Percentiles rank a stretch among this genome's conserved stretches.
Conservation (phyloP, 2,329 filamentous ascomycete genomes). For the Bipolaris cookei region DNA sequence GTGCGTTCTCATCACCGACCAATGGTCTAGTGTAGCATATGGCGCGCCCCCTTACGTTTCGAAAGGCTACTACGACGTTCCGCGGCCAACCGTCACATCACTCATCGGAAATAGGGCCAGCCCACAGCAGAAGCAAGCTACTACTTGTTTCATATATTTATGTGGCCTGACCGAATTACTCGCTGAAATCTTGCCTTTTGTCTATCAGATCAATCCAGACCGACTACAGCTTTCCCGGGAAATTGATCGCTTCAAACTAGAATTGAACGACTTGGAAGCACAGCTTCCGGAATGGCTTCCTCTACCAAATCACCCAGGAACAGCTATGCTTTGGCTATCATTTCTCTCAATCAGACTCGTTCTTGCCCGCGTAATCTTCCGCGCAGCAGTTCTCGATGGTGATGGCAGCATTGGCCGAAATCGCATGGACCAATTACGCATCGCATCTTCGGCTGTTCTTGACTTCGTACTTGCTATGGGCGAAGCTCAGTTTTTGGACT, state of each 20-base stretch:
- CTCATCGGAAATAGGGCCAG: conserved; percentile 46
- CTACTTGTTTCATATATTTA: conserved; percentile 60
- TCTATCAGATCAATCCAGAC: conserved; percentile 47
- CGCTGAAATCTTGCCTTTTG: conserved; percentile 48
- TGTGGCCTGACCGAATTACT: conserved; percentile 57
- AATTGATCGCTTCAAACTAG: conserved; percentile 42
- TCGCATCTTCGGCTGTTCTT: conserved; percentile 58
- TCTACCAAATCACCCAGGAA: conserved; percentile 37
- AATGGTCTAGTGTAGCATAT: conserved; percentile 64
- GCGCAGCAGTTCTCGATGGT: conserved; percentile 36
- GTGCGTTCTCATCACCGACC: conserved; percentile 63
- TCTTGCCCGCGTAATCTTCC: conserved; percentile 47
- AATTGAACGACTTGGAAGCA: conserved; percentile 44
- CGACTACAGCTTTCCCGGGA: conserved; percentile 34
- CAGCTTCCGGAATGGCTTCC: conserved; percentile 46
- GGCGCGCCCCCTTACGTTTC: conserved; percentile 62
- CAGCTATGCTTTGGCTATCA: conserved; percentile 51
- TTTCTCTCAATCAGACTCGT: conserved; percentile 50
- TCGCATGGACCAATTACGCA: conserved; percentile 55
- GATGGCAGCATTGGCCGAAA: conserved; percentile 31
- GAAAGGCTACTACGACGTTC: conserved; percentile 63
- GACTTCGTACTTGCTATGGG: conserved; percentile 57
- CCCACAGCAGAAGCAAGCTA: conserved; percentile 53
- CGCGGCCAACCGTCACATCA: conserved; percentile 56
- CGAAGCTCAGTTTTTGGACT: conserved; percentile 58